Base-by-base conservation (phyloP, 1,139 yeast genomes). In the Hansenula lynferdii region DNA sequence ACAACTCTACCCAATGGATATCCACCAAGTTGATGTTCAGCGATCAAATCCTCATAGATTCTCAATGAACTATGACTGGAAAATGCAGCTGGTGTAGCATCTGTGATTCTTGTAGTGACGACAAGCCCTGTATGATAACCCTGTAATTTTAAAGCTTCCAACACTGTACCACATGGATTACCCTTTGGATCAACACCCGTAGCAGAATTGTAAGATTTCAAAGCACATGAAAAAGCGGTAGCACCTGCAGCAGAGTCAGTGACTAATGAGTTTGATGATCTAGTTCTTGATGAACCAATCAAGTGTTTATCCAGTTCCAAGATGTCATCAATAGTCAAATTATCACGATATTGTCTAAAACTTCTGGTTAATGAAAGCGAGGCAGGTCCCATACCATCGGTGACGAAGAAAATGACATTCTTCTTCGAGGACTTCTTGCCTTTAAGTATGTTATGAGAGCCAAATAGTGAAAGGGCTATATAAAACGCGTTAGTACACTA, bases 231-330 rank as follows among this genome's bases (percentile, higher is more conserved):
- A 55, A 85, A 87, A 0, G 95, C 96, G 11, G 95, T 86, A 18
- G 96, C 96, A 15, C 96, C 96, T 4, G 96, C 96, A 10, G 96
- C 96, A 22, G 94, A 83, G 58, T 87, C 96, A 0, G 96, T 87
- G 44, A 87, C 73, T 48, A 83, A 66, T 2, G 92, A 82, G 42
- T 71, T 67, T 26, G 76, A 72, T 12, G 95, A 83, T 44, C 85
- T 69, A 1, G 96, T 87, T 49, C 95, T 72, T 6, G 92, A 80
- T 29, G 81, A 70, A 18, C 96, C 96, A 39, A 86, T 70, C 31
- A 85, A 62, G 55, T 78, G 75, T 40, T 74, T 62, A 57, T 87
- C 96, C 30, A 87, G 56, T 10, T 66, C 60, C 45, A 87, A 67
- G 22, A 72, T 60, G 48, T 80, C 81, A 48, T 73, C 71, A 34